Evolutionary conservation across 2,329 filamentous ascomycete species (phyloP).

Genomic region (Huntiella moniliformis): DNA sequence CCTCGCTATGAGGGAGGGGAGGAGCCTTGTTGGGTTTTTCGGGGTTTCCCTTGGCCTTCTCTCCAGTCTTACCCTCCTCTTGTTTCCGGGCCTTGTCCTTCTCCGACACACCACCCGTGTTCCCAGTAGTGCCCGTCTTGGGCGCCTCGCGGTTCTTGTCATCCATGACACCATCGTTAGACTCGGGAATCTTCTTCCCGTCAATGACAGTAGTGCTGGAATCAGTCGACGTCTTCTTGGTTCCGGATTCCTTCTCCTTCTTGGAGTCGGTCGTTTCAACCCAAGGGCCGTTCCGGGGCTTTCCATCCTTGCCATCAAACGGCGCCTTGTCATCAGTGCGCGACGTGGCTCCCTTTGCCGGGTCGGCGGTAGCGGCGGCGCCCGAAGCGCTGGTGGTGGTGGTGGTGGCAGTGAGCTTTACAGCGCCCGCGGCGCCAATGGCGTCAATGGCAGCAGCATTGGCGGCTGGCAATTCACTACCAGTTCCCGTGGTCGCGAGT

Average conservation of each 20-base stretch:
- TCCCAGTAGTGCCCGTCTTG: constrained; percentile 73
- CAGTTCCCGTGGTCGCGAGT: constrained; percentile 22
- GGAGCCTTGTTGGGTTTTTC: constrained; percentile 72
- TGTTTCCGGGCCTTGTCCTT: constrained; percentile 61
- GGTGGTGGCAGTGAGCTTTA: background rate
- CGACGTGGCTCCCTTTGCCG: constrained; percentile 6
- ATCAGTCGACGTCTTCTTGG: constrained; percentile 21
- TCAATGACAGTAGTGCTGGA: constrained; percentile 36
- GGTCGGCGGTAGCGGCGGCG: background rate
- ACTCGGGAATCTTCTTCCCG: constrained; percentile 41
- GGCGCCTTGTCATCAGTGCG: constrained; percentile 52
- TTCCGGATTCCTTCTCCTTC: constrained; percentile 13
- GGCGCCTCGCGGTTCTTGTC: constrained; percentile 59
- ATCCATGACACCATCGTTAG: constrained; percentile 78
- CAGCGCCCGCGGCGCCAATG: background rate
- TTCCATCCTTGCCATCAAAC: constrained; percentile 82
- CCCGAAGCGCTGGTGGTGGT: constrained; percentile 1
- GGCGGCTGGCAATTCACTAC: constrained; percentile 22
- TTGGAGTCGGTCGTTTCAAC: constrained; percentile 35
- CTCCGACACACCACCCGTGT: constrained; percentile 73
- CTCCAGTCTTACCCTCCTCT: constrained; percentile 45
- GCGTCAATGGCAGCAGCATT: constrained; percentile 1
- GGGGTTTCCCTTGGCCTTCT: constrained; percentile 54
- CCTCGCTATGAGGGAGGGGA: constrained; percentile 62
- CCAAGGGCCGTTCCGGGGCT: constrained; percentile 74